These are phyloP conservation scores for Mortierella sp. DNA, from an alignment of 371 early-diverging fungal species.

Conservation along the genomic window DNA sequence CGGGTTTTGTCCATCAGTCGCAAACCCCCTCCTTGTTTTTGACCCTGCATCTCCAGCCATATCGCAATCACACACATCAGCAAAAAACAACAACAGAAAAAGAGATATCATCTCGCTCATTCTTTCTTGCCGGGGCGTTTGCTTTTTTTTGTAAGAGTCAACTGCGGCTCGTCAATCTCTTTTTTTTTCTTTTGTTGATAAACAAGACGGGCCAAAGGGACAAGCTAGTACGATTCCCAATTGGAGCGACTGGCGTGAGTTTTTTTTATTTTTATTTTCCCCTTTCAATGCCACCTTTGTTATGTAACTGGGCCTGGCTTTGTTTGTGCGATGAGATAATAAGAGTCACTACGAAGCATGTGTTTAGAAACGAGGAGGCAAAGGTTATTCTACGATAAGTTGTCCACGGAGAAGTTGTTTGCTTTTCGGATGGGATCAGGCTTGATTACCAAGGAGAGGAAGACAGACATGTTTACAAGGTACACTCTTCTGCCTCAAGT, in stretches of 20 bases:
- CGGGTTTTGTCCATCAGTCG: not conserved
- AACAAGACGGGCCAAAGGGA: not conserved
- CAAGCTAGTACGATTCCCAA: not conserved
- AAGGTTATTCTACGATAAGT: not conserved
- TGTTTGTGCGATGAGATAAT: not conserved
- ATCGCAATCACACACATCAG: not conserved
- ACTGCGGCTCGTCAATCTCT: not conserved
- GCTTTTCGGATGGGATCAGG: not conserved
- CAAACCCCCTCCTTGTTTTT: not conserved
- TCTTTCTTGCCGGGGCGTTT: not conserved
- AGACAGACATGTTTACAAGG: not conserved
- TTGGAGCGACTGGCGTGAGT: not conserved
- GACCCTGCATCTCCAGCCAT: constrained; percentile 12
- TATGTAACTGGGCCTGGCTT: constrained; percentile 2
- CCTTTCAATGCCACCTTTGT: not conserved
- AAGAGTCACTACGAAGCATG: constrained; percentile 7
- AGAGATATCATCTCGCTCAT: not conserved
- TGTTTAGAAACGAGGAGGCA: not conserved
- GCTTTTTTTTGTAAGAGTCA: not conserved
- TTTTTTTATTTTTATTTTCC: not conserved
- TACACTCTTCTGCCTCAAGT: not conserved
- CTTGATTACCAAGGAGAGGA: not conserved
- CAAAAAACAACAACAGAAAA: not conserved
- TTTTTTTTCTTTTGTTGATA: not conserved
- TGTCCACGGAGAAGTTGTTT: not conserved